These are phyloP conservation scores for Rhodotorula taiwanensis DNA, from an alignment of 768 basidiomycete genomes.

Conservation along the genomic window DNA sequence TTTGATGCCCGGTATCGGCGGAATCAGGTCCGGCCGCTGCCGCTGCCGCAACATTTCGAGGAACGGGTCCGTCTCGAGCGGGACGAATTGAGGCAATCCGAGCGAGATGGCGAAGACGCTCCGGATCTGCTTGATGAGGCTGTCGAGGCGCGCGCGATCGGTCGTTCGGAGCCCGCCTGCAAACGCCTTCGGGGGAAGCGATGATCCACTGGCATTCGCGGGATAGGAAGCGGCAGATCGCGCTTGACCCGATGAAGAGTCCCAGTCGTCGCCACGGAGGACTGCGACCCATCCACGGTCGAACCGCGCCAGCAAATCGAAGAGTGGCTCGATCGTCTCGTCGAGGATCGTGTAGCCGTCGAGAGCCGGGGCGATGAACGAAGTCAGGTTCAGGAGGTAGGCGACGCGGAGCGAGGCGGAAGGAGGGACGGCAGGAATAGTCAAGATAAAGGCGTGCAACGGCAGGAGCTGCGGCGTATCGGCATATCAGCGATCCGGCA, in stretches of 20 bases:
- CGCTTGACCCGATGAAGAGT: not conserved
- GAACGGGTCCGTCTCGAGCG: slow-evolving; percentile 25
- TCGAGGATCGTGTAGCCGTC: slow-evolving; percentile 20
- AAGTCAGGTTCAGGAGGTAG: slow-evolving; percentile 22
- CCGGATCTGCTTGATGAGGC: slow-evolving; percentile 9
- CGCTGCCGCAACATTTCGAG: not conserved
- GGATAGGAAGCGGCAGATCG: not conserved
- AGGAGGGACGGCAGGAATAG: slow-evolving; percentile 21
- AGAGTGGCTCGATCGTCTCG: not conserved
- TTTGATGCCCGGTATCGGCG: not conserved
- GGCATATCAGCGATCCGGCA: too few relatives aligned
- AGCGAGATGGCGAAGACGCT: slow-evolving; percentile 11
- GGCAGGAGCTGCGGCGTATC: slow-evolving; percentile 7
- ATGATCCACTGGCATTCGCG: not conserved
- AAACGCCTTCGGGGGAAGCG: too few relatives aligned
- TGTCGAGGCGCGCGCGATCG: slow-evolving; percentile 20
- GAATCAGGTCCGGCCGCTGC: not conserved
- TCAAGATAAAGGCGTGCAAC: slow-evolving; percentile 26
- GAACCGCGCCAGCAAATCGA: slow-evolving; percentile 7
- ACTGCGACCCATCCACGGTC: slow-evolving; percentile 17
- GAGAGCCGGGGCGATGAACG: slow-evolving; percentile 17
- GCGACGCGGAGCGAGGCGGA: slow-evolving; percentile 16
- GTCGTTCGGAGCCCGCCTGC: slow-evolving; percentile 10
- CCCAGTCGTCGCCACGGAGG: slow-evolving; percentile 20
- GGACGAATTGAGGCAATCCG: slow-evolving; percentile 14